Conservation (phyloP, 129 eudicot genomes). For the Artemisia argyi region DNA sequence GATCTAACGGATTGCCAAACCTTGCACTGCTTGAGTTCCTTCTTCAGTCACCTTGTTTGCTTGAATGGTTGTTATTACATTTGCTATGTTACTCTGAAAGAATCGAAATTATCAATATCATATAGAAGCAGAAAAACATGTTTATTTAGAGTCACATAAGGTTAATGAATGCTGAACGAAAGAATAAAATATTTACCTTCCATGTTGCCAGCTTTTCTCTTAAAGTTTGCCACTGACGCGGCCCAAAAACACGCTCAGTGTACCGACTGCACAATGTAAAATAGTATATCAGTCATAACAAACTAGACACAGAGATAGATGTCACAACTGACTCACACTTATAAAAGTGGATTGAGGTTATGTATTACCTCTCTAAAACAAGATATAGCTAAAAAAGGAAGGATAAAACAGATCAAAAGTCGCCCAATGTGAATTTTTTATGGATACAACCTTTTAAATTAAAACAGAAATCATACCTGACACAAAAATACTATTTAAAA, state of each 20-base stretch:
- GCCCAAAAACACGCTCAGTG: constrained; percentile 80
- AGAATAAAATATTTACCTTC: constrained; percentile 52
- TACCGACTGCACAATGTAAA: constrained; percentile 48
- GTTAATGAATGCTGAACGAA: not conserved
- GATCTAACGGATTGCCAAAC: constrained; percentile 49
- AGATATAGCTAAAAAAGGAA: not conserved
- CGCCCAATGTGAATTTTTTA: not conserved
- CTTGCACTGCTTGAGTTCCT: constrained; percentile 54
- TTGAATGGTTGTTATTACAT: constrained; percentile 70
- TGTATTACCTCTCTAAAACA: not conserved
- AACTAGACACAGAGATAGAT: not conserved
- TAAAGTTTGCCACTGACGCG: constrained; percentile 64
- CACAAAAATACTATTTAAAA: no score
- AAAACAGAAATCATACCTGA: not conserved
- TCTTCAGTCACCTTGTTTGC: constrained; percentile 79
- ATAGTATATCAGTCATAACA: not conserved
- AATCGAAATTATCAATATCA: not conserved
- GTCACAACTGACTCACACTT: not conserved
- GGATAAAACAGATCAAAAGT: not conserved
- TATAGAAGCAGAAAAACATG: not conserved
- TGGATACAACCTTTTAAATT: not conserved
- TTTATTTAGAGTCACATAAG: not conserved
- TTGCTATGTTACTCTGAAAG: constrained; percentile 68
- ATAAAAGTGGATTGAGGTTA: not conserved
- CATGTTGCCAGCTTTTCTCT: constrained; percentile 80